Evolutionary conservation across 1,139 yeast species (phyloP).

Genomic region (Candida sp.): DNA sequence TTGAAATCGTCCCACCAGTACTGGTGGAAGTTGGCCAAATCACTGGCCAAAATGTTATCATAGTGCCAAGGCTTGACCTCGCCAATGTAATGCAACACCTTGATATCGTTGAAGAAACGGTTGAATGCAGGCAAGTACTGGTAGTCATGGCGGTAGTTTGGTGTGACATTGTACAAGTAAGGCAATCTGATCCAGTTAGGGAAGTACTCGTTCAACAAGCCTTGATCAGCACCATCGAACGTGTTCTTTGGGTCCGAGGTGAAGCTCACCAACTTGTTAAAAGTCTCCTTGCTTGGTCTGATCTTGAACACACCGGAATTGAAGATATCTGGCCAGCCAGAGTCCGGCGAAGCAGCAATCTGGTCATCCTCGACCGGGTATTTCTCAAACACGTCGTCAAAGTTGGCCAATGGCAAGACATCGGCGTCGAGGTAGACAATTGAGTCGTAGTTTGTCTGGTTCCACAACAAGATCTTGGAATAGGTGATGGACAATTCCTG

Average conservation of each 20-base stretch:
- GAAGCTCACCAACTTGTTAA: slow-evolving; percentile 20
- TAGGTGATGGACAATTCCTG: slow-evolving; percentile 32
- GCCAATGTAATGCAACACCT: slow-evolving; percentile 34
- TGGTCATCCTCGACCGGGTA: slow-evolving; percentile 17
- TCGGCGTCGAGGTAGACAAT: slow-evolving; percentile 35
- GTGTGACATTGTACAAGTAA: slow-evolving; percentile 34
- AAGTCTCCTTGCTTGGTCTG: slow-evolving; percentile 24
- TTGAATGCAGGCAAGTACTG: slow-evolving; percentile 35
- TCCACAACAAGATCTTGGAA: slow-evolving; percentile 33
- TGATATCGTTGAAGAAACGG: slow-evolving; percentile 30
- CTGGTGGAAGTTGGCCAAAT: slow-evolving; percentile 26
- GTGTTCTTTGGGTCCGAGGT: slow-evolving; percentile 17
- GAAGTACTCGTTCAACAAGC: slow-evolving; percentile 34
- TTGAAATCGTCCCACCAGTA: slow-evolving; percentile 45
- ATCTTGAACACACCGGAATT: slow-evolving; percentile 36
- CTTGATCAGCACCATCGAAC: slow-evolving; percentile 42
- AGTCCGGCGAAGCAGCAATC: slow-evolving; percentile 34
- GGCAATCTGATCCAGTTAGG: slow-evolving; percentile 31
- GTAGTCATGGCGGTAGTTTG: slow-evolving; percentile 30
- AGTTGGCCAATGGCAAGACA: slow-evolving; percentile 27
- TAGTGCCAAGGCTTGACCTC: slow-evolving; percentile 33
- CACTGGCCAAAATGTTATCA: slow-evolving; percentile 18
- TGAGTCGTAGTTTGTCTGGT: slow-evolving; percentile 24
- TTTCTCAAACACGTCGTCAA: slow-evolving; percentile 28
- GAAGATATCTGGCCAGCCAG: slow-evolving; percentile 44